These are phyloP conservation scores for Aureobasidium mangrovei DNA, from an alignment of 2,329 filamentous ascomycete species.

Conservation along the genomic window DNA sequence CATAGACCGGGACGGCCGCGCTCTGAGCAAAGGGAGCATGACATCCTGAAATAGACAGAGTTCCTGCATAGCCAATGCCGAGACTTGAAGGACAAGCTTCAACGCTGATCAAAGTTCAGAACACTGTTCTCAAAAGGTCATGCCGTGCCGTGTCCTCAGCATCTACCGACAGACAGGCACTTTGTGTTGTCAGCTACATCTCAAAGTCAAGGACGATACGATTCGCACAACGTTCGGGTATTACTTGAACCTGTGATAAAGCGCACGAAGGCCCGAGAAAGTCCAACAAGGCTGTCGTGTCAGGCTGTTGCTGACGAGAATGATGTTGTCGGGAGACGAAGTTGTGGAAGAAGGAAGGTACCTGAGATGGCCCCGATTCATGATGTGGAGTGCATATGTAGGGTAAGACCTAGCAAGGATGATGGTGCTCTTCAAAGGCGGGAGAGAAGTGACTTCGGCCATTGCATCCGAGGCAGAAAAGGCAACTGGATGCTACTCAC, in stretches of 20 bases:
- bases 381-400: constrained; percentile 11
- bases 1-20: no score
- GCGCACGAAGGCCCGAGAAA: neutral
- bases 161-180: no score
- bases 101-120: no score
- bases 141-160: no score
- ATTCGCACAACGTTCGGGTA: no score
- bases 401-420: constrained; percentile 12
- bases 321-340: neutral
- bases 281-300: neutral
- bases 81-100: no score
- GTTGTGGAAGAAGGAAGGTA: neutral
- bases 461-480: neutral
- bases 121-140: no score
- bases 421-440: neutral
- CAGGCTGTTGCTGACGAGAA: constrained; percentile 6
- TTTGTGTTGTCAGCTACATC: no score
- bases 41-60: no score
- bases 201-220: no score
- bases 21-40: no score
- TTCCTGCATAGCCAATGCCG: no score
- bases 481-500: neutral
- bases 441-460: neutral
- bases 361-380: neutral
- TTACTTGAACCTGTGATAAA: neutral